phyloP scores from a whole-genome alignment of 139 green algal genomes.

The Dunaliella sp. region DNA sequence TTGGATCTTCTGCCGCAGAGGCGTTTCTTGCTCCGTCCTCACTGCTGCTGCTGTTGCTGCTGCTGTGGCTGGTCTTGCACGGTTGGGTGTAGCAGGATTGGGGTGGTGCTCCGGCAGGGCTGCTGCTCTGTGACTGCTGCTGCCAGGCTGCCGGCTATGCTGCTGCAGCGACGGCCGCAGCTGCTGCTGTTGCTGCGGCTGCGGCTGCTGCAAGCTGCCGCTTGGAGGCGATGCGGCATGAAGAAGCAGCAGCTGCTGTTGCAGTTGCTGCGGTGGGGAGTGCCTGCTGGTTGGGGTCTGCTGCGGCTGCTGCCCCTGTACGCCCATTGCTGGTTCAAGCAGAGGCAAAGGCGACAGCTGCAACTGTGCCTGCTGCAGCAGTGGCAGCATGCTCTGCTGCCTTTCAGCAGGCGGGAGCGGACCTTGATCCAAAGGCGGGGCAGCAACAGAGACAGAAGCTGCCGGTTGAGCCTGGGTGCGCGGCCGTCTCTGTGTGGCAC shows the following conservation, averaged over 20 bases:
- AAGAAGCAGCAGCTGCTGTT: too few relatives aligned
- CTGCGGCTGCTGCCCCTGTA: too few relatives aligned
- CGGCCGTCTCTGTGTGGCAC: neutral
- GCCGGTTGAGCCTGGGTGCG: neutral
- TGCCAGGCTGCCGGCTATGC: neutral
- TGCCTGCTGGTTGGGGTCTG: too few relatives aligned
- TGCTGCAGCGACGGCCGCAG: neutral
- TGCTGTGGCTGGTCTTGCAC: neutral
- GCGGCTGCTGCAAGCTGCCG: neutral
- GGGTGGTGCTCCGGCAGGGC: neutral
- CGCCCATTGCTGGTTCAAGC: too few relatives aligned
- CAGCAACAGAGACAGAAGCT: neutral
- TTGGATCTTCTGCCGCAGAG: constrained; percentile 6
- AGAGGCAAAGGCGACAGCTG: too few relatives aligned
- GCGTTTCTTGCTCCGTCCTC: constrained; percentile 1
- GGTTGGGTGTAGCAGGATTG: neutral
- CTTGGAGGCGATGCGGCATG: too few relatives aligned
- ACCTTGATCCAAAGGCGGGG: neutral
- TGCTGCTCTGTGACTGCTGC: neutral
- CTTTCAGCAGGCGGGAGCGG: too few relatives aligned
- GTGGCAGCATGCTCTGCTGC: too few relatives aligned
- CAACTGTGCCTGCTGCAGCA: too few relatives aligned
- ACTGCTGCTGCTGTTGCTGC: too few relatives aligned
- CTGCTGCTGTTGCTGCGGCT: neutral
- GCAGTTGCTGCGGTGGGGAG: too few relatives aligned